These are phyloP conservation scores for Blepharisma undulans DNA, from an alignment of 169 alveolate species.

Conservation along the genomic window DNA sequence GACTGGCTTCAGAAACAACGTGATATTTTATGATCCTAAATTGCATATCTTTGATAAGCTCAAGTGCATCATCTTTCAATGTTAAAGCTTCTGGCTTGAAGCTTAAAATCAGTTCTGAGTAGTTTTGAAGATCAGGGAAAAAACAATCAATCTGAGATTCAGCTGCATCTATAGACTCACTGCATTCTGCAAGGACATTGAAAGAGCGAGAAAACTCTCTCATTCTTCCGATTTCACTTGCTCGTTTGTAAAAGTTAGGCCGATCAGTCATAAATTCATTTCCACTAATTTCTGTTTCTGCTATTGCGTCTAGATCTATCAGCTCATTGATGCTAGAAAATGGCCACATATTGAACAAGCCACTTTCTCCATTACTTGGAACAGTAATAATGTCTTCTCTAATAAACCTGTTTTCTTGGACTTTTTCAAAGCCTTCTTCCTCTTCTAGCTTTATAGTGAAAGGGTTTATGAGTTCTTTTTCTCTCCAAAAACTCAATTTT, in stretches of 20 bases:
- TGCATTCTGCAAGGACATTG: background rate
- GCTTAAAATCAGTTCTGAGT: background rate
- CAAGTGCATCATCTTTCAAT: background rate
- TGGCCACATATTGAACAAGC: background rate
- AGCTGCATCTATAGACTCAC: background rate
- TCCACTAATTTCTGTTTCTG: background rate
- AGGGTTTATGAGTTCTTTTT: background rate
- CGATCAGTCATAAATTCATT: background rate
- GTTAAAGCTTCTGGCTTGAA: background rate
- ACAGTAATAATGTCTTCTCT: background rate
- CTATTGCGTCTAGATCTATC: background rate
- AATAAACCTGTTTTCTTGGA: background rate
- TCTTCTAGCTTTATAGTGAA: background rate
- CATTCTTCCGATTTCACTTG: background rate
- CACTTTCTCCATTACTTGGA: background rate
- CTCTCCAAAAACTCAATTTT: background rate
- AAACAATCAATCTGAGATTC: background rate
- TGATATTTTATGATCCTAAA: background rate
- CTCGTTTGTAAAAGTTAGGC: background rate
- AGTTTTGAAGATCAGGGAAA: background rate
- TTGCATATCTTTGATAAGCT: background rate
- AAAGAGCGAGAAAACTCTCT: background rate
- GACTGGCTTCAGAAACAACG: background rate
- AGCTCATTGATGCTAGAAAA: background rate
- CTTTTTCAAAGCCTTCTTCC: slow-evolving; percentile 7